Conservation (phyloP, 805 yeast species). For the Brettanomyces custersianus region DNA sequence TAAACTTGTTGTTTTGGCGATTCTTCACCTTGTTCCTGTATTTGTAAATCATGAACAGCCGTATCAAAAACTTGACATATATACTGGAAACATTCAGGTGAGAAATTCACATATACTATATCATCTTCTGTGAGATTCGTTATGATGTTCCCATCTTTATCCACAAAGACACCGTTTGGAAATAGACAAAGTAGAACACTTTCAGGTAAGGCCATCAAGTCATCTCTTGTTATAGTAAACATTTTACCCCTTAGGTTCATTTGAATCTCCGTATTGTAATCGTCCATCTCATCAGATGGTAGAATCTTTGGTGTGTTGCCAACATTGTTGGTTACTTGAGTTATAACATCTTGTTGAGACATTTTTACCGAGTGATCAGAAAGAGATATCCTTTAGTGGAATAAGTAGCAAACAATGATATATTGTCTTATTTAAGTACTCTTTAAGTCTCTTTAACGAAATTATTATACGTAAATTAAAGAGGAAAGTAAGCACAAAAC, state of each 20-base stretch:
- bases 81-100: constrained; percentile 80
- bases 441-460: no score
- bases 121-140: constrained; percentile 74
- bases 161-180: constrained; percentile 85
- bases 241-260: constrained; percentile 67
- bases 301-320: constrained; percentile 6
- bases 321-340: constrained; percentile 48
- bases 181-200: constrained; percentile 76
- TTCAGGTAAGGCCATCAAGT: constrained; percentile 87
- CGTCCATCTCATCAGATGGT: constrained; percentile 26
- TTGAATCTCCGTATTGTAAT: constrained; percentile 59
- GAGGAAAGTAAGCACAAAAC: no score
- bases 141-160: constrained; percentile 66
- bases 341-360: constrained; percentile 42
- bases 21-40: constrained; percentile 25
- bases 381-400: no score
- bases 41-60: constrained; percentile 54
- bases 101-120: constrained; percentile 74
- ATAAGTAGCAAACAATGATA: no score
- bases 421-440: no score
- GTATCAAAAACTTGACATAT: constrained; percentile 62
- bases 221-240: constrained; percentile 78
- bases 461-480: no score
- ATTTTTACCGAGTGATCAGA: no score
- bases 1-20: constrained; percentile 14